Evolutionary conservation across 1,284 basidiomycete species (phyloP).

Genomic region (Pulveroboletus sp.): DNA sequence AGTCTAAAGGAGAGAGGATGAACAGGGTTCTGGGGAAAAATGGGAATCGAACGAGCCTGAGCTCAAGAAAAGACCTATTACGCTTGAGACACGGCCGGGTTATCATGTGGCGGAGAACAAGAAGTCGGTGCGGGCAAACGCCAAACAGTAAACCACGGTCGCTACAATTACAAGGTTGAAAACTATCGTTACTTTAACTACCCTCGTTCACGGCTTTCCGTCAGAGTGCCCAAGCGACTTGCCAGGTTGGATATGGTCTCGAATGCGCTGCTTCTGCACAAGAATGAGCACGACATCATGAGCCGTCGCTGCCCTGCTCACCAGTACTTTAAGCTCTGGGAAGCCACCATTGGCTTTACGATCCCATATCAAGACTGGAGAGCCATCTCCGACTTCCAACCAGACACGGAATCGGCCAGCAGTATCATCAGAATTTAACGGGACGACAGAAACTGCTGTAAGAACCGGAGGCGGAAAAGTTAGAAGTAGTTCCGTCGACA

Average conservation of each 20-base stretch:
- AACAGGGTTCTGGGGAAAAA: conserved; percentile 10
- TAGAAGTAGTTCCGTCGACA: conserved; percentile 84
- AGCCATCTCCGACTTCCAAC: conserved; percentile 52
- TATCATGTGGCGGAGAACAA: conserved; percentile 26
- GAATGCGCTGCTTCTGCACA: conserved; percentile 80
- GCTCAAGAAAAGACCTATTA: conserved; percentile 18
- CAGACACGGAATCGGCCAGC: conserved; percentile 88
- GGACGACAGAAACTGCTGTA: conserved; percentile 67
- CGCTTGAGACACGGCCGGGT: conserved; percentile 5
- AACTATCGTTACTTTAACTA: conserved; percentile 1
- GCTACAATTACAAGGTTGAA: conserved; percentile 10
- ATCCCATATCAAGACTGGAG: conserved; percentile 66
- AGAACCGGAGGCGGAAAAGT: conserved; percentile 82
- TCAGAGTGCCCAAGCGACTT: conserved; percentile 85
- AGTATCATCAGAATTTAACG: conserved; percentile 78
- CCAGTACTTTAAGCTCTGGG: conserved; percentile 84
- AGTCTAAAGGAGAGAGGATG: conserved; percentile 21
- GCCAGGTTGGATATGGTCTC: conserved; percentile 78
- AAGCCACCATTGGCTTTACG: conserved; percentile 87
- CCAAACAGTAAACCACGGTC: neutral
- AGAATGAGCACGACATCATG: conserved; percentile 7
- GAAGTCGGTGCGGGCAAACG: neutral
- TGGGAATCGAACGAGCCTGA: conserved; percentile 23
- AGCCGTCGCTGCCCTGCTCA: conserved; percentile 39
- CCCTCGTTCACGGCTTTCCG: conserved; percentile 27